Base-by-base conservation (phyloP, 1,284 basidiomycete genomes). In the Xanthoconium separans region DNA sequence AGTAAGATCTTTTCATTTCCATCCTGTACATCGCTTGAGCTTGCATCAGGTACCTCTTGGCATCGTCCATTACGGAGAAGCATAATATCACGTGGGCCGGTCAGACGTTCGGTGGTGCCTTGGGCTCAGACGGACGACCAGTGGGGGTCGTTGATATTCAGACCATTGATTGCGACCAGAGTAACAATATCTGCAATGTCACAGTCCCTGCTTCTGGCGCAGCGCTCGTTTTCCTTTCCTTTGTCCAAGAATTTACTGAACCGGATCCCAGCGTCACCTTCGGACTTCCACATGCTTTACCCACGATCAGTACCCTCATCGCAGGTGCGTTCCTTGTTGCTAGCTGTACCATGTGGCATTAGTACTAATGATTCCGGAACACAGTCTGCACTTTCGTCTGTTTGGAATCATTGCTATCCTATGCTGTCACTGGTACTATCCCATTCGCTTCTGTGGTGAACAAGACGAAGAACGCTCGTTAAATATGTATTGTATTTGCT, bases 31-130 rank as follows among this genome's bases (percentile, higher is more conserved):
- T 31, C 29, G 51, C 39, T 60, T 29, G 57, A 43, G 47, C 53
- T 22, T 22, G 31, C 2, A 31, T 11, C 10, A 31, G 31, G 12
- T 31, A 31, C 31, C 31, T 31, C 31, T 58, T 68, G 5, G 79
- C 85, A 12, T 62, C 70, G 1, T 79, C 75, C 1, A 83, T 89
- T 3, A 73, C 80, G 5, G 79, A 83, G 57, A 89, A 87, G 63
- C 76, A 75, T 58, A 85, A 89, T 67, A 83, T 89, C 61, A 87
- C 84, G 1, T 93, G 89, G 89, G 83, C 80, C 30, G 78, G 79
- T 2, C 84, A 82, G 71, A 90, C 86, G 0, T 81, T 90, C 55
- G 89, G 89, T 16, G 73, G 70, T 7, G 73, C 71, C 20, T 91
- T 87, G 66, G 68, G 74, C 36, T 83, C 82, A 2, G 87, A 88